A percentile compares a stretch with the other conserved stretches of the same genome.
These are phyloP conservation scores for Copromyces sp. DNA, from an alignment of 495 filamentous ascomycete genomes.

Conservation along the genomic window DNA sequence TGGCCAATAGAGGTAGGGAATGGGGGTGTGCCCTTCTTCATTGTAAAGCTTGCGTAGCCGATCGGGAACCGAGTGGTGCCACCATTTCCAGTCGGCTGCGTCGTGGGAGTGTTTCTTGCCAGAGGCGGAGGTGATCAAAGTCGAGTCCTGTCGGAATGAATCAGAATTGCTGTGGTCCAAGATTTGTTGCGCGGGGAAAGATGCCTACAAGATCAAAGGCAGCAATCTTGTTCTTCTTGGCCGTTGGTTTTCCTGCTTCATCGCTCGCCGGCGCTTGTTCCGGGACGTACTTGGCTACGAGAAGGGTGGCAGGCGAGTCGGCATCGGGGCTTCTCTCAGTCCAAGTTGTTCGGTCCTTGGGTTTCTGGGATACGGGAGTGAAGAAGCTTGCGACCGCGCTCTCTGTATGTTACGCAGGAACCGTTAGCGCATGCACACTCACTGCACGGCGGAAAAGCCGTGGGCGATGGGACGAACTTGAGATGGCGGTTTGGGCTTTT, in stretches of 20 bases:
- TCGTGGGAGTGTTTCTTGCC: slow-evolving; percentile 67
- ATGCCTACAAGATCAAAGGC: slow-evolving; percentile 74
- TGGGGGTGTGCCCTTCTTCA: slow-evolving; percentile 50
- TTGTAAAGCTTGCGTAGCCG: slow-evolving; percentile 52
- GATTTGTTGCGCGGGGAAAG: background rate
- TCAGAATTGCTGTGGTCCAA: background rate
- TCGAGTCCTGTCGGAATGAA: slow-evolving; percentile 56
- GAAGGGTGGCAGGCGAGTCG: slow-evolving; percentile 42
- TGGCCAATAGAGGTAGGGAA: background rate
- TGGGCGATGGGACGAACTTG: slow-evolving; percentile 38
- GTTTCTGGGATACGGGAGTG: slow-evolving; percentile 76
- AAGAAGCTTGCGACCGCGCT: slow-evolving; percentile 72
- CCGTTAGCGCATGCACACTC: background rate
- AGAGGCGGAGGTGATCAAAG: slow-evolving; percentile 67
- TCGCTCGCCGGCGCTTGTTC: slow-evolving; percentile 17
- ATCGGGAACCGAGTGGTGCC: slow-evolving; percentile 60
- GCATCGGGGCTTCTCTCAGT: slow-evolving; percentile 42
- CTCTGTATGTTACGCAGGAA: slow-evolving; percentile 35
- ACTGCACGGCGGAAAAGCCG: background rate
- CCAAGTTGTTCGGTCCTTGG: slow-evolving; percentile 71
- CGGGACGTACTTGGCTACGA: slow-evolving; percentile 63
- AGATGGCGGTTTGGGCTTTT: slow-evolving; percentile 62
- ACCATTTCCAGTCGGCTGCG: slow-evolving; percentile 89
- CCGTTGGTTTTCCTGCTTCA: slow-evolving; percentile 9
- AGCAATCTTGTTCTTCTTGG: slow-evolving; percentile 55